Evolutionary conservation across 2,329 filamentous ascomycete species (phyloP).

Genomic region (Ceratocystis huliohia): DNA sequence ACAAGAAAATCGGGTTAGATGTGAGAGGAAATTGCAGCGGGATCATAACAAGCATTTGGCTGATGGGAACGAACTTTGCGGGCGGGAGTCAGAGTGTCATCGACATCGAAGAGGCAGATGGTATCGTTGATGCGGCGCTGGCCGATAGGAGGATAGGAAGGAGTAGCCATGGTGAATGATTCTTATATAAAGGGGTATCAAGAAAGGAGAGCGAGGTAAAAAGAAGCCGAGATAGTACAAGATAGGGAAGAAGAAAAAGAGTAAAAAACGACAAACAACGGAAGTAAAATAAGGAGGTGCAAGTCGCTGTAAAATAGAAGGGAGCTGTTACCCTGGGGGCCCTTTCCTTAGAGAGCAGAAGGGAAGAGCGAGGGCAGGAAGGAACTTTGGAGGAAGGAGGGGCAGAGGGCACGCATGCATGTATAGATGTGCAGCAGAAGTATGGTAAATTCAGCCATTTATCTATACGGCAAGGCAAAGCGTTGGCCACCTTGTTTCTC

Average conservation of each 20-base stretch:
- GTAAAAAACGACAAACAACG: not conserved
- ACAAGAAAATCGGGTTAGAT: slow-evolving; percentile 10
- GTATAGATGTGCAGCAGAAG: not conserved
- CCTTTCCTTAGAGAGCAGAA: not conserved
- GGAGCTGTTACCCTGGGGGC: not conserved
- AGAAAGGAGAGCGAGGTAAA: slow-evolving; percentile 10
- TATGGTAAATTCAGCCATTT: not conserved
- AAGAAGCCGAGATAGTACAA: slow-evolving; percentile 1
- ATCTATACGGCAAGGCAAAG: not conserved
- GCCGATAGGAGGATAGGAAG: slow-evolving; percentile 58
- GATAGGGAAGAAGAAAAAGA: slow-evolving; percentile 5
- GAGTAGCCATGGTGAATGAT: slow-evolving; percentile 30
- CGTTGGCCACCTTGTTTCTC: not conserved
- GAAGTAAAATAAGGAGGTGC: slow-evolving; percentile 16
- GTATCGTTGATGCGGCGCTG: slow-evolving; percentile 84
- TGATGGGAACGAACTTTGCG: slow-evolving; percentile 48
- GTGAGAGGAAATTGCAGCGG: not conserved
- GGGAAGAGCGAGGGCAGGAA: not conserved
- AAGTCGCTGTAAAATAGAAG: not conserved
- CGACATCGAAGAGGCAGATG: slow-evolving; percentile 91
- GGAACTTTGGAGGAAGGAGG: not conserved
- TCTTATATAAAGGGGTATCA: slow-evolving; percentile 10
- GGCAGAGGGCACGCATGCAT: not conserved
- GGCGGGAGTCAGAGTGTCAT: slow-evolving; percentile 77
- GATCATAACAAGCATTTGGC: not conserved